Base-by-base conservation (phyloP, 805 yeast genomes). In the Wickerhamiella australiensis region DNA sequence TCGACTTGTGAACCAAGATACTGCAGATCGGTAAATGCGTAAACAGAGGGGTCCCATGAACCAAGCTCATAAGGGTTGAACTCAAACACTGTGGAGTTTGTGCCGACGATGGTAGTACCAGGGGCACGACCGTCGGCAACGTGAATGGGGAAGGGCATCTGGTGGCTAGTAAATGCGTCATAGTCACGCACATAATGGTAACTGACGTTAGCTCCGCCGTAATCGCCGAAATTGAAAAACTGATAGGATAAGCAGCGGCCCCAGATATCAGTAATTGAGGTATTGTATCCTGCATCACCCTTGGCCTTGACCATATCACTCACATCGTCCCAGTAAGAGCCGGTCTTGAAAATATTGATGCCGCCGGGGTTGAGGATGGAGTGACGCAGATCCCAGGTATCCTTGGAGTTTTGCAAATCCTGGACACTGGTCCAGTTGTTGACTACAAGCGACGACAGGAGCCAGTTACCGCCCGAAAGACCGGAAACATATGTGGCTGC, bases 381-480 rank as follows among this genome's bases (percentile, higher is more conserved):
- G 55, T 78, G 68, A 11, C 71, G 70, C 48, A 85, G 69, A 56
- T 85, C 77, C 95, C 95, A 85, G 50, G 83, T 72, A 0, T 71
- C 70, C 2, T 54, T 43, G 42, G 64, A 59, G 45, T 69, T 71
- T 25, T 76, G 65, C 35, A 85, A 75, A 2, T 70, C 77, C 55
- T 79, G 80, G 21, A 85, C 77, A 11, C 82, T 69, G 8, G 87
- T 77, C 79, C 82, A 86, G 60, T 80, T 78, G 61, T 85, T 83
- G 60, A 74, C 69, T 0, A 75, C 77, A 26, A 85, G 64, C 8
- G 88, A 74, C 1, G 85, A 81, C 23, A 85, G 69, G 45, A 84
- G 68, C 94, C 94, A 85, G 12, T 83, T 74, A 23, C 95, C 95
- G 27, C 95, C 95, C 13, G 88, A 80, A 33, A 85, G 72, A 7